A percentile compares a stretch with the other conserved stretches of the same genome.
phyloP scores from a whole-genome alignment of 2,329 filamentous ascomycete genomes.

The Curvularia hawaiiensis region DNA sequence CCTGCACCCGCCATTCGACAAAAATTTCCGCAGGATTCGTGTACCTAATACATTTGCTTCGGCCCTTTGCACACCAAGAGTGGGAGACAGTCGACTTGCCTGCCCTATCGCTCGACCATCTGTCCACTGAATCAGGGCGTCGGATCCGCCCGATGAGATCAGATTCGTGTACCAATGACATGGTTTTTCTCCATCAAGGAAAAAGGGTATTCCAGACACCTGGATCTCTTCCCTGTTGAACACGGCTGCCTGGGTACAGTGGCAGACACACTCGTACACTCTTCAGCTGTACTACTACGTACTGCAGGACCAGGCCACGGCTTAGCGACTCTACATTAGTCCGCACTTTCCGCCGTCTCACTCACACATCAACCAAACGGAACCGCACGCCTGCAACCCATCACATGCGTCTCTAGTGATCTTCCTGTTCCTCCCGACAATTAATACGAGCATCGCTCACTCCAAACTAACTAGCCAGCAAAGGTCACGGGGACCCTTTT shows the following conservation, averaged over 20 bases:
- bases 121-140: background rate
- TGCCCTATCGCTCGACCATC: background rate
- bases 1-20: constrained; percentile 12
- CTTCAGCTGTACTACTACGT: too few species aligned
- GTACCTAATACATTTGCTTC: constrained; percentile 27
- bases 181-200: background rate
- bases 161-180: background rate
- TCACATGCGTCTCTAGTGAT: background rate
- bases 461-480: background rate
- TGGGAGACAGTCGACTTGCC: constrained; percentile 13
- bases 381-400: background rate
- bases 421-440: background rate
- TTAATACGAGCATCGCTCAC: background rate
- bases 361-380: background rate
- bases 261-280: too few species aligned
- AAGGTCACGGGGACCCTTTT: background rate
- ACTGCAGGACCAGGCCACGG: background rate
- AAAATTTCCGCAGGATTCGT: constrained; percentile 12
- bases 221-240: background rate
- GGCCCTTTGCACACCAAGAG: constrained; percentile 14
- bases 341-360: background rate
- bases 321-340: background rate
- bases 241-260: background rate
- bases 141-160: background rate
- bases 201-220: background rate